A percentile compares a stretch with the other conserved stretches of the same genome.
Evolutionary conservation across 2,329 filamentous ascomycete genomes (phyloP).

Genomic region (Scytalidium sp.): DNA sequence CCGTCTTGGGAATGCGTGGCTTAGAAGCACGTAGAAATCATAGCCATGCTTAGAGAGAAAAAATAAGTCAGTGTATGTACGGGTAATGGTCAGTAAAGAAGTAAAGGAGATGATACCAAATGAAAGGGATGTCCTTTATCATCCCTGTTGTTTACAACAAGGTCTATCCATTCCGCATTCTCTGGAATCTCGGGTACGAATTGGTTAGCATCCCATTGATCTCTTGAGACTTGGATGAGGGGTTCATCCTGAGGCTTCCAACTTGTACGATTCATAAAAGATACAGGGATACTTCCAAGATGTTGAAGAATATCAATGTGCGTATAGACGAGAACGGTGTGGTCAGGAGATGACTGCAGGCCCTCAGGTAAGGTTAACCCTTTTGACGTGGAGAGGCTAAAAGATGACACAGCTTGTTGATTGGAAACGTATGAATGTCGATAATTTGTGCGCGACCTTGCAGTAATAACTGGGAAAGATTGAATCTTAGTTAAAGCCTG

Average conservation of each 20-base stretch:
- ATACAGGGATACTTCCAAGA: conserved; percentile 38
- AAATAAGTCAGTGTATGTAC: too few relatives aligned
- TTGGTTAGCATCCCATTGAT: conserved; percentile 37
- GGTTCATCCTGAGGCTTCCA: conserved; percentile 35
- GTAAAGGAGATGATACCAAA: too few relatives aligned
- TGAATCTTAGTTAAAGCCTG: conserved; percentile 36
- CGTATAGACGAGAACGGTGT: conserved; percentile 39
- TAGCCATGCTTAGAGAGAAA: too few relatives aligned
- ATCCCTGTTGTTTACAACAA: conserved; percentile 48
- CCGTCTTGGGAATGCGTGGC: too few relatives aligned
- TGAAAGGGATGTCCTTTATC: conserved; percentile 47
- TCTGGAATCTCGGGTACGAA: conserved; percentile 4
- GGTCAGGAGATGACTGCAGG: conserved; percentile 26
- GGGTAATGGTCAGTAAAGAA: too few relatives aligned
- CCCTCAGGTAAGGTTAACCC: not conserved
- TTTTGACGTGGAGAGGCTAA: conserved; percentile 17
- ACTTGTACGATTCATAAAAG: conserved; percentile 42
- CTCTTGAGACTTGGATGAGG: conserved; percentile 28
- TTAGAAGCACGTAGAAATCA: too few relatives aligned
- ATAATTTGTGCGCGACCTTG: too few relatives aligned
- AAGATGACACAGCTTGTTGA: too few relatives aligned
- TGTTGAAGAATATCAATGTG: conserved; percentile 39
- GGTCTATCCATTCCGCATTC: conserved; percentile 34
- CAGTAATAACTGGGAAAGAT: conserved; percentile 33
- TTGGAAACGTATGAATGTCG: too few relatives aligned